Conservation (phyloP, 129 eudicot species). For the Calendula officinalis region DNA sequence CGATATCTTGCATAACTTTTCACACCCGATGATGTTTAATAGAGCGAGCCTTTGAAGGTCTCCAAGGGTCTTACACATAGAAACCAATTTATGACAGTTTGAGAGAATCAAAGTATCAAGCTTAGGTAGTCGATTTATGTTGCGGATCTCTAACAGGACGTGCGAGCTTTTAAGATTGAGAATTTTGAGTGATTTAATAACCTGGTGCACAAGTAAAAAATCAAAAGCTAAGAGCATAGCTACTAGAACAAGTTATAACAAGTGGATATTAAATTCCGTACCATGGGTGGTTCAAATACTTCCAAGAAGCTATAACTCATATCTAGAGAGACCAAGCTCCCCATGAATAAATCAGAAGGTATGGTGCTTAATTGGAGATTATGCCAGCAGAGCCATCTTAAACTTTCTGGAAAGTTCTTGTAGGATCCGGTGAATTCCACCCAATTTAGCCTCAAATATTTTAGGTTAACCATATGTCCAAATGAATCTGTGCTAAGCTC, state of each 20-base stretch:
- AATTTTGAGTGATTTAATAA: neutral
- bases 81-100: conserved; percentile 11
- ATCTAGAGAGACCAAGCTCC: conserved; percentile 33
- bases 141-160: neutral
- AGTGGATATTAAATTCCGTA: neutral
- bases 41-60: neutral
- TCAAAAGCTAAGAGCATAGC: neutral
- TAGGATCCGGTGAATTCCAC: conserved; percentile 24
- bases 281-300: conserved; percentile 18
- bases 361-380: conserved; percentile 21
- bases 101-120: conserved; percentile 19
- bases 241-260: neutral
- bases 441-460: conserved; percentile 23
- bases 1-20: neutral
- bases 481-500: neutral
- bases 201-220: neutral
- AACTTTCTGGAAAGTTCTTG: conserved; percentile 21
- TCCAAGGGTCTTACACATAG: neutral
- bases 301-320: conserved; percentile 23
- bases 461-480: neutral
- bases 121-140: neutral
- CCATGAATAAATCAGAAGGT: conserved; percentile 27
- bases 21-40: conserved; percentile 14
- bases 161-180: conserved; percentile 10
- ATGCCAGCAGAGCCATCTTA: conserved; percentile 39